phyloP scores from a whole-genome alignment of 2,329 filamentous ascomycete species.

The Colletotrichum plurivorum region DNA sequence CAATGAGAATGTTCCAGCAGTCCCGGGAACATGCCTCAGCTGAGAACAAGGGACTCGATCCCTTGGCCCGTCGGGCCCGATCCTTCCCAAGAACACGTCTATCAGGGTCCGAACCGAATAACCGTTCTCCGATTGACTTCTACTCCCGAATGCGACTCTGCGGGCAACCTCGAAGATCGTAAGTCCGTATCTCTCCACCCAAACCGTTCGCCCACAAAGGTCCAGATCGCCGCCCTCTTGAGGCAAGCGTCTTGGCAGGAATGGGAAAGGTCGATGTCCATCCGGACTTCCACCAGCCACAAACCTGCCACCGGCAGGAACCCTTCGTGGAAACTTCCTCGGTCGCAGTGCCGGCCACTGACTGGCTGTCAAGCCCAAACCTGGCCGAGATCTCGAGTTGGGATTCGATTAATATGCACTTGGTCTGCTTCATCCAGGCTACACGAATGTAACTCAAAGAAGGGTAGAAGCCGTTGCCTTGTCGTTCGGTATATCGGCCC shows the following conservation, averaged over 20 bases:
- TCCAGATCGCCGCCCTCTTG: constrained; percentile 21
- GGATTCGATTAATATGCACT: not conserved
- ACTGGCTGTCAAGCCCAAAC: not conserved
- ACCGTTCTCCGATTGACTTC: not conserved
- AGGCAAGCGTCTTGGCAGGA: constrained; percentile 29
- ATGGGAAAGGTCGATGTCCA: not conserved
- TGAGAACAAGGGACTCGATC: not conserved
- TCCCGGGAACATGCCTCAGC: not conserved
- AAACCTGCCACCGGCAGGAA: not conserved
- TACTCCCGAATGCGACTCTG: constrained; percentile 11
- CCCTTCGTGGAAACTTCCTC: not conserved
- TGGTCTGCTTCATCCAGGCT: not conserved
- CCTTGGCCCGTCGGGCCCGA: not conserved
- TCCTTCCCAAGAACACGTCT: not conserved
- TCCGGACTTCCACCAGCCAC: not conserved
- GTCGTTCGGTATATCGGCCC: not conserved
- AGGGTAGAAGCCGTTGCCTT: constrained; percentile 12
- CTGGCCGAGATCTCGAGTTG: not conserved
- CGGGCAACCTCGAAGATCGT: not conserved
- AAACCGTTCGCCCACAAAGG: constrained; percentile 12
- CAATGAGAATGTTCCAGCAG: not conserved
- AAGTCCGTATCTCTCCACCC: constrained; percentile 1
- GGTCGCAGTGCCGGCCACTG: not conserved
- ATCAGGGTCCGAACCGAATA: constrained; percentile 6
- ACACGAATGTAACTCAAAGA: not conserved